Conservation (phyloP, 2,329 filamentous ascomycete genomes). For the Parasarocladium wereldwijsianum region DNA sequence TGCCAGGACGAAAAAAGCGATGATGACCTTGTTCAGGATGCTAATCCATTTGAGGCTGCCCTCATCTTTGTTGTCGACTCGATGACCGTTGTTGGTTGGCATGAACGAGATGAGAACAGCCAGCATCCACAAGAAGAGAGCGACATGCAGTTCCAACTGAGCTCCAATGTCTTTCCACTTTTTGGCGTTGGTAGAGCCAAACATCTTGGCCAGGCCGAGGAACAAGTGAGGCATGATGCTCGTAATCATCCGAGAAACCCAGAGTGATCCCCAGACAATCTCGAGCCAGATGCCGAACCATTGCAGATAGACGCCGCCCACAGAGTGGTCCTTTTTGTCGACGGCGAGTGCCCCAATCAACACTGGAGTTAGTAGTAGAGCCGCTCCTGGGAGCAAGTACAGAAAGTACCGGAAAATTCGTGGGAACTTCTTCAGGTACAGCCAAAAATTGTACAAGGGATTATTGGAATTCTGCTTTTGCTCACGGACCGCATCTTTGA, state of each 20-base stretch:
- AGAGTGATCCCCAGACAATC: conserved; percentile 82
- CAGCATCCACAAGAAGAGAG: conserved; percentile 85
- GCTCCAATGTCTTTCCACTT: conserved; percentile 88
- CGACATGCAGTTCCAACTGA: conserved; percentile 70
- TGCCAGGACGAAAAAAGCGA: conserved; percentile 67
- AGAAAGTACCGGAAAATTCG: conserved; percentile 32
- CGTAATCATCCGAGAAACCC: conserved; percentile 51
- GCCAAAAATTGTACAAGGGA: conserved; percentile 24
- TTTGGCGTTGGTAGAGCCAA: conserved; percentile 71
- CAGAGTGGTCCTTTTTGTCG: conserved; percentile 26
- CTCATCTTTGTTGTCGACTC: conserved; percentile 25
- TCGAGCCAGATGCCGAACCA: conserved; percentile 97
- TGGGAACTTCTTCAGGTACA: conserved; percentile 32
- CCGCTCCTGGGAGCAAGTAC: conserved; percentile 30
- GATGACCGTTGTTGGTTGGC: conserved; percentile 57
- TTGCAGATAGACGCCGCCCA: conserved; percentile 56
- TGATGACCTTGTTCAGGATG: conserved; percentile 72
- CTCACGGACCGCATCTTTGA: conserved; percentile 12
- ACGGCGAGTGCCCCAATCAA: conserved; percentile 27
- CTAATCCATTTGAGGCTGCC: conserved; percentile 53
- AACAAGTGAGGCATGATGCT: conserved; percentile 33
- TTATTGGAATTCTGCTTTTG: conserved; percentile 19
- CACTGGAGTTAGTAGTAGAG: conserved; percentile 29
- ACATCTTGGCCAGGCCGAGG: conserved; percentile 47
- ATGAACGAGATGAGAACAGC: conserved; percentile 75